A percentile compares a stretch with the other conserved stretches of the same genome.
phyloP scores from a whole-genome alignment of 2,329 filamentous ascomycete species.

The Didymella lethalis region DNA sequence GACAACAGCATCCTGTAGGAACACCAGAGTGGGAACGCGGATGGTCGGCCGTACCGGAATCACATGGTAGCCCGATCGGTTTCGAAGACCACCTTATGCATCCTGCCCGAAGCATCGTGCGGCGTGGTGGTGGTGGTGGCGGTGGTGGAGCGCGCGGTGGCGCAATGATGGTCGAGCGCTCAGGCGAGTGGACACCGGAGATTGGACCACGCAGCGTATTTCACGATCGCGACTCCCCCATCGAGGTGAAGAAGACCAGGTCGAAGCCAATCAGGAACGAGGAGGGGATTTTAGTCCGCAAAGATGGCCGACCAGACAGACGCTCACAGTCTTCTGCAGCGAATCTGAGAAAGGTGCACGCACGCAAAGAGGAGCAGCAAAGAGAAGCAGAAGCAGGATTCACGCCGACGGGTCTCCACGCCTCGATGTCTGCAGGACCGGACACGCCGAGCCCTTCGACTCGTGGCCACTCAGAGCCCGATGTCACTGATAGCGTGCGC shows the following conservation, averaged over 20 bases:
- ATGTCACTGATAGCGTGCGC: constrained; percentile 31
- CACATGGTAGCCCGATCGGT: constrained; percentile 49
- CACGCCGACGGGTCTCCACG: constrained; percentile 37
- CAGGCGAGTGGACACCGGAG: constrained; percentile 35
- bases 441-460: constrained; percentile 45
- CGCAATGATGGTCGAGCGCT: constrained; percentile 34
- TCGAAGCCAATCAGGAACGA: constrained; percentile 60
- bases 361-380: constrained; percentile 54
- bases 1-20: constrained; percentile 35
- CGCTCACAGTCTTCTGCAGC: constrained; percentile 61
- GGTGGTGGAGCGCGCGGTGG: constrained; percentile 38
- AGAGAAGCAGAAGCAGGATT: constrained; percentile 32
- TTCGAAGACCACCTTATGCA: constrained; percentile 44
- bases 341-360: constrained; percentile 60
- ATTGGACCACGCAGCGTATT: constrained; percentile 10
- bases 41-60: constrained; percentile 45
- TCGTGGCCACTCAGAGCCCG: constrained; percentile 17
- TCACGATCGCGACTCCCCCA: constrained; percentile 7
- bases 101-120: constrained; percentile 39
- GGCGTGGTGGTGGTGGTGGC: constrained; percentile 45
- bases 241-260: constrained; percentile 56
- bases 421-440: constrained; percentile 22
- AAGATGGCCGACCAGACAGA: constrained; percentile 61
- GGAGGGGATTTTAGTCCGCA: constrained; percentile 60
- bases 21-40: constrained; percentile 55